Base-by-base conservation (phyloP, 805 yeast genomes). In the Komagataella phaffii region DNA sequence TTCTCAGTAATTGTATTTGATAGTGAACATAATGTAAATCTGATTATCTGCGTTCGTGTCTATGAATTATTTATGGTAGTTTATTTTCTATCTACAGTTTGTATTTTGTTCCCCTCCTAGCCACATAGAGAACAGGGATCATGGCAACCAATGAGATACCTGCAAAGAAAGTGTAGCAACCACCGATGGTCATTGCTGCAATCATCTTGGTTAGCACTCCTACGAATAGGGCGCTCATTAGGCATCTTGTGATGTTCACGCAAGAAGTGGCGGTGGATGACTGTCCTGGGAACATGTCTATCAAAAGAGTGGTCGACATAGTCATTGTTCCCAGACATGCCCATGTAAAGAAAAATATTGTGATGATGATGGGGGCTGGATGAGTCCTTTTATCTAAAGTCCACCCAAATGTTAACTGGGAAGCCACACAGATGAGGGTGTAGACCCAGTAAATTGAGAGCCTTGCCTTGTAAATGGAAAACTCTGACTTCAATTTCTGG, bases 261-360 rank as follows among this genome's bases (percentile, higher is more conserved):
- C 81, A 73, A 7, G 88, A 80, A 2, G 84, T 75, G 8, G 88
- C 79, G 1, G 88, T 76, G 1, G 89, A 83, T 1, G 85, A 74
- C 49, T 74, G 72, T 3, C 70, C 62, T 1, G 93, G 90, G 55
- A 74, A 80, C 50, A 84, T 58, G 59, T 85, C 93, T 17, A 85
- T 83, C 52, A 83, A 62, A 48, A 85, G 63, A 0, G 88, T 83
- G 2, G 82, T 77, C 7, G 79, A 69, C 49, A 77, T 69, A 4
- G 83, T 70, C 36, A 81, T 59, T 48, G 76, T 70, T 47, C 76
- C 73, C 24, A 79, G 70, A 6, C 82, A 69, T 24, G 79, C 71
- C 54, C 70, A 61, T 3, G 87, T 78, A 2, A 77, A 69, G 55
- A 81, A 63, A 46, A 76, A 77, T 6, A 80, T 69, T 52, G 77